A percentile compares a stretch with the other conserved stretches of the same genome.
phyloP scores from a whole-genome alignment of 2,329 filamentous ascomycete genomes.

The Fusarium sp. region DNA sequence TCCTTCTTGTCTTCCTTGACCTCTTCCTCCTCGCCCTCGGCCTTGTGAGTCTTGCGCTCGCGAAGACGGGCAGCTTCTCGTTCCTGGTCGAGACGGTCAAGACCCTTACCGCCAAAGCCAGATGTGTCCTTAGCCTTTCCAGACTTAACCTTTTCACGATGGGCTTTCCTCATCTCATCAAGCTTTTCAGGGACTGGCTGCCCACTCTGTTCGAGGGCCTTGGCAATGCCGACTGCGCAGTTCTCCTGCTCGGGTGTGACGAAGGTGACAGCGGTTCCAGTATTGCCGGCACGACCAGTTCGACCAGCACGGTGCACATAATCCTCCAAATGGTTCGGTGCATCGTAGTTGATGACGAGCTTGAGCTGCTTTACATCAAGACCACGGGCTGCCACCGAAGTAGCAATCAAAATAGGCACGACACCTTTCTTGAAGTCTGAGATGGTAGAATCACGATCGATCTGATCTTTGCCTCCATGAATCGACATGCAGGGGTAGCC shows the following conservation, averaged over 20 bases:
- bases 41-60: constrained; percentile 90
- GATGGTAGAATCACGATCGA: constrained; percentile 92
- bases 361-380: constrained; percentile 96
- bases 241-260: constrained; percentile 92
- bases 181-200: constrained; percentile 81
- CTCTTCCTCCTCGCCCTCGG: constrained; percentile 85
- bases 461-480: constrained; percentile 92
- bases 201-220: constrained; percentile 91
- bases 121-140: constrained; percentile 90
- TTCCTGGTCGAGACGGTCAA: constrained; percentile 91
- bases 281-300: constrained; percentile 94
- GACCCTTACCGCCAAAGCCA: constrained; percentile 93
- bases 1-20: constrained; percentile 83
- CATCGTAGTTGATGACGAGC: constrained; percentile 95
- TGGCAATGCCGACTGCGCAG: constrained; percentile 87
- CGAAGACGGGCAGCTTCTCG: constrained; percentile 87
- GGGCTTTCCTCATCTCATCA: constrained; percentile 74
- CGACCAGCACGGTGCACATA: constrained; percentile 95
- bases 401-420: constrained; percentile 90
- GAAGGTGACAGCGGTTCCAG: constrained; percentile 93
- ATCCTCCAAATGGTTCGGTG: constrained; percentile 93
- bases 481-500: constrained; percentile 94
- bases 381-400: constrained; percentile 93
- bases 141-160: constrained; percentile 89
- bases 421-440: constrained; percentile 93